Evolutionary conservation across 495 filamentous ascomycete genomes (phyloP).

Genomic region (Penicillium diatomitis): DNA sequence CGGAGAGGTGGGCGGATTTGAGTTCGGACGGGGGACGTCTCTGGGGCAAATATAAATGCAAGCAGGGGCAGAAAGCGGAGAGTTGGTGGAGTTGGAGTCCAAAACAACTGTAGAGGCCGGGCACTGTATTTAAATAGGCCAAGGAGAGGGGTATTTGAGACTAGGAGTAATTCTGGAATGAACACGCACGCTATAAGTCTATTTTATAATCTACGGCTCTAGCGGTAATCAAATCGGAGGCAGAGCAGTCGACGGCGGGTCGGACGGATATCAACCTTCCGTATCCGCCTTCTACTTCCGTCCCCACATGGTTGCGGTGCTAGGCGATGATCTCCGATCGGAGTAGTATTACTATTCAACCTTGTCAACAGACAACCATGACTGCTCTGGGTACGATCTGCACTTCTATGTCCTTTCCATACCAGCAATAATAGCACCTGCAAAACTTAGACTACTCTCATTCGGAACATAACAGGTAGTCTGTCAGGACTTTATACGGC

Average conservation of each 20-base stretch:
- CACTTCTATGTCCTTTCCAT: too few relatives aligned
- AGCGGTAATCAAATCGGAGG: constrained; percentile 1
- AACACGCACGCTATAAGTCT: not conserved
- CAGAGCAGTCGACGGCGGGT: not conserved
- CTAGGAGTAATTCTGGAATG: not conserved
- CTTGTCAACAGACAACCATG: not conserved
- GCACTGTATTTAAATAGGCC: too few relatives aligned
- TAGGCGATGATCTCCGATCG: not conserved
- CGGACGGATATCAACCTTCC: constrained; percentile 14
- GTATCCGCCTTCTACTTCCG: constrained; percentile 20
- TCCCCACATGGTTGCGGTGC: constrained; percentile 6
- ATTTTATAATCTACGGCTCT: constrained; percentile 8
- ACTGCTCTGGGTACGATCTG: not conserved
- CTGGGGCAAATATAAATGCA: not conserved
- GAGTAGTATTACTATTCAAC: not conserved
- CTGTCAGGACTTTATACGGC: too few relatives aligned
- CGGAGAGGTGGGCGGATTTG: not conserved
- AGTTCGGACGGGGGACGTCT: too few relatives aligned
- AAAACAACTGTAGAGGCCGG: not conserved
- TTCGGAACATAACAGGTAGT: too few relatives aligned
- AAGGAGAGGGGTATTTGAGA: not conserved
- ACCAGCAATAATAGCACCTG: too few relatives aligned
- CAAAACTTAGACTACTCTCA: too few relatives aligned
- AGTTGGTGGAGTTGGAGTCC: not conserved
- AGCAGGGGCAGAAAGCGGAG: not conserved